Conservation (phyloP, 2,329 filamentous ascomycete species). For the Purpureocillium takamizusanense region DNA sequence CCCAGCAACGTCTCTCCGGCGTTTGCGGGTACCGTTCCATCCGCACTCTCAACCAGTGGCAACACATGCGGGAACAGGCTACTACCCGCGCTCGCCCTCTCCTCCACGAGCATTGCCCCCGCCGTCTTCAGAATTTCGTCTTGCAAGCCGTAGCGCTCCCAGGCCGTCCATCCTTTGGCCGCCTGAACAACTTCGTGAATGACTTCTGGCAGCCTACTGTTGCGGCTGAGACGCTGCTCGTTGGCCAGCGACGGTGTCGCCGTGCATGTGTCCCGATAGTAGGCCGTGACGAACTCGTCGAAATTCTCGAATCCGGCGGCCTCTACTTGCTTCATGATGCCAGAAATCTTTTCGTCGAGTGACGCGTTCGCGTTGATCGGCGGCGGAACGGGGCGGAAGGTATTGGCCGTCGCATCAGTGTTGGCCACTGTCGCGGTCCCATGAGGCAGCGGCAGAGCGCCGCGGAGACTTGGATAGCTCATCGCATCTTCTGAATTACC, state of each 20-base stretch:
- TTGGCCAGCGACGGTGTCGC: slow-evolving; percentile 12
- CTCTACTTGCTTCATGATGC: slow-evolving; percentile 12
- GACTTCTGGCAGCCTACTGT: slow-evolving; percentile 14
- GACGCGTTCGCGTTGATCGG: not conserved
- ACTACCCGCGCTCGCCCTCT: slow-evolving; percentile 3
- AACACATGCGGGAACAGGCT: slow-evolving; percentile 8
- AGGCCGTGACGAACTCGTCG: slow-evolving; percentile 15
- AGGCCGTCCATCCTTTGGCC: slow-evolving; percentile 11
- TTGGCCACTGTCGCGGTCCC: no score
- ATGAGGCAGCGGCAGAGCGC: no score
- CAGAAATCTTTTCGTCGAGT: slow-evolving; percentile 12
- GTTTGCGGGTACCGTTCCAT: slow-evolving; percentile 3
- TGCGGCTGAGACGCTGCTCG: slow-evolving; percentile 16
- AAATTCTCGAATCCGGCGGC: slow-evolving; percentile 15
- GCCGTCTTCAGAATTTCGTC: slow-evolving; percentile 17
- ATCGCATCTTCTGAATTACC: slow-evolving; percentile 5
- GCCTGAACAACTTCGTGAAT: slow-evolving; percentile 12
- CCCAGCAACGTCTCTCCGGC: slow-evolving; percentile 6
- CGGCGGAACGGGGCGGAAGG: no score
- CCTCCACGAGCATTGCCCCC: slow-evolving; percentile 11
- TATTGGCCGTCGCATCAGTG: no score
- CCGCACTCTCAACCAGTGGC: slow-evolving; percentile 9
- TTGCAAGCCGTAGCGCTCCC: slow-evolving; percentile 16
- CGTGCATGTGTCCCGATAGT: slow-evolving; percentile 13
- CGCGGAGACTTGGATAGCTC: not conserved